Percentiles rank a stretch among this genome's conserved stretches.
Conservation (phyloP, 2,329 filamentous ascomycete species). For the Whalleya microplaca region DNA sequence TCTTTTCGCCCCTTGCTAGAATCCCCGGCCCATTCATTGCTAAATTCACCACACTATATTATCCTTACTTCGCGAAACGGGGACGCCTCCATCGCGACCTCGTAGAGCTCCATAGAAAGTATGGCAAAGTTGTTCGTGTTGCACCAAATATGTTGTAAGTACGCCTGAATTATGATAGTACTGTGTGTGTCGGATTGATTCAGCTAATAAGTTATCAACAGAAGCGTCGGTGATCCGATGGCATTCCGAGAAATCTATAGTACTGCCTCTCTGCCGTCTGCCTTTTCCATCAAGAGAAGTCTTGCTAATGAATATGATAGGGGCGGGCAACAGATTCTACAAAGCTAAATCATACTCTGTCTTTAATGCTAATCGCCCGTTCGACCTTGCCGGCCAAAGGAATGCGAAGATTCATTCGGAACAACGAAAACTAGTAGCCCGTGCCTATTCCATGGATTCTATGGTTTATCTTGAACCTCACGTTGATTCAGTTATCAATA, state of each 20-base stretch:
- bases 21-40: not conserved
- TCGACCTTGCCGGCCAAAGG: conserved; percentile 19
- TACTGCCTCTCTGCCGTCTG: not conserved
- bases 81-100: not conserved
- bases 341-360: conserved; percentile 16
- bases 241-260: not conserved
- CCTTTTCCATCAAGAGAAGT: not conserved
- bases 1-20: not conserved
- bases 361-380: conserved; percentile 13
- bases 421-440: conserved; percentile 22
- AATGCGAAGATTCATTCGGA: conserved; percentile 19
- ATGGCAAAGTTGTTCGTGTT: not conserved
- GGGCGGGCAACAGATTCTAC: not conserved
- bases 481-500: conserved; percentile 5
- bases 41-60: not conserved
- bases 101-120: not conserved
- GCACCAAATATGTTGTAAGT: not conserved
- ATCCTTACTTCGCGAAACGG: not conserved
- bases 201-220: not conserved
- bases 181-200: not conserved
- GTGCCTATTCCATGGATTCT: conserved; percentile 24
- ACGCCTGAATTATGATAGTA: not conserved
- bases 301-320: not conserved
- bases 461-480: conserved; percentile 18
- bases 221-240: not conserved